Conservation (phyloP, 345 rosid genomes). For the Boechera retrofracta region DNA sequence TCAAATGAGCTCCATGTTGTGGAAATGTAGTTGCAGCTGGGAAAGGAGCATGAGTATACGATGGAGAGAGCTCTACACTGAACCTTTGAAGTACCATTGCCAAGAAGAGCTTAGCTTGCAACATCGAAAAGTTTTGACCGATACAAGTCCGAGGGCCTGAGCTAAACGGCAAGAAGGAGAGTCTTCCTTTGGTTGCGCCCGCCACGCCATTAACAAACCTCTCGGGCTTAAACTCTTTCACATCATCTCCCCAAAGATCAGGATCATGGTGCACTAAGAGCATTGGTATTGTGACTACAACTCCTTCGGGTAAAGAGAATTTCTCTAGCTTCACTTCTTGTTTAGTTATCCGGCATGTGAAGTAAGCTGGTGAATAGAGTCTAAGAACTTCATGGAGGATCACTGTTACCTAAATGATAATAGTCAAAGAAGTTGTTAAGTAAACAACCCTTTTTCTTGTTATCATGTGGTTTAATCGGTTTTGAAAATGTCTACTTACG, state of each 20-base stretch:
- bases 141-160: conserved; percentile 60
- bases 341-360: conserved; percentile 42
- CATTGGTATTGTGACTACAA: conserved; percentile 47
- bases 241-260: conserved; percentile 53
- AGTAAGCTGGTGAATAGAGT: conserved; percentile 47
- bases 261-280: conserved; percentile 48
- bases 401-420: conserved; percentile 43
- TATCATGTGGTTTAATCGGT: neutral
- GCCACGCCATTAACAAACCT: conserved; percentile 45
- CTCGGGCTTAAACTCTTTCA: conserved; percentile 48
- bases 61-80: conserved; percentile 53
- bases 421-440: neutral
- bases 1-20: conserved; percentile 53
- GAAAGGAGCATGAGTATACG: conserved; percentile 59
- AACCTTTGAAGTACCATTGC: conserved; percentile 52
- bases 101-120: conserved; percentile 56
- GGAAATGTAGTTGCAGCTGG: conserved; percentile 50
- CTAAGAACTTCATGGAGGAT: conserved; percentile 47
- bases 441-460: neutral
- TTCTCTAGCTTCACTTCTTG: conserved; percentile 49
- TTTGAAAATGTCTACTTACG: conserved; percentile 39
- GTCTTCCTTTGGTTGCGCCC: conserved; percentile 53
- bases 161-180: conserved; percentile 55
- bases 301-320: conserved; percentile 46
- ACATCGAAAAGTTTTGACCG: conserved; percentile 57